Conservation (phyloP, 805 yeast species). For the Metschnikowia reukaufii region DNA sequence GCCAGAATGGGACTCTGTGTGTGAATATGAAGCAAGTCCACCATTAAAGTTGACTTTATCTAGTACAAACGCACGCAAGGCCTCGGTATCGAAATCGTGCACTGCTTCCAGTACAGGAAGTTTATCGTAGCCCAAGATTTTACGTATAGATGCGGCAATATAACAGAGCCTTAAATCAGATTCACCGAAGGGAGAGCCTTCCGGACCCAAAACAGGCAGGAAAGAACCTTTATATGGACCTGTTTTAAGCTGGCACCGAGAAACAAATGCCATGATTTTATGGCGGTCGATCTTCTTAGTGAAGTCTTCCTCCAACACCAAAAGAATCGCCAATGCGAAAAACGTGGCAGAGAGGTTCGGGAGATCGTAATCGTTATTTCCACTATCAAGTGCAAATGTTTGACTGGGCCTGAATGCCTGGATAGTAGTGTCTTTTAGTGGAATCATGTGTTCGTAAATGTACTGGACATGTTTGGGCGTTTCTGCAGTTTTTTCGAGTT, state of each 20-base stretch:
- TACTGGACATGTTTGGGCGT: conserved; percentile 32
- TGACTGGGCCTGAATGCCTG: conserved; percentile 59
- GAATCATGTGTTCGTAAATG: conserved; percentile 48
- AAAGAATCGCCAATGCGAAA: conserved; percentile 62
- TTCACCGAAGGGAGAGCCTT: conserved; percentile 52
- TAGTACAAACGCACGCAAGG: conserved; percentile 37
- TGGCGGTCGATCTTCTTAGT: conserved; percentile 34
- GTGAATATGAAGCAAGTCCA: conserved; percentile 58
- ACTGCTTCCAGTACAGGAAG: conserved; percentile 21
- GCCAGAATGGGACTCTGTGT: conserved; percentile 80
- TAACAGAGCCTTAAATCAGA: conserved; percentile 72
- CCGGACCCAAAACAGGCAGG: conserved; percentile 30
- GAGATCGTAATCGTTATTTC: conserved; percentile 45
- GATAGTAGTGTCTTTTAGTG: conserved; percentile 33
- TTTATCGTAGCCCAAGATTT: conserved; percentile 45
- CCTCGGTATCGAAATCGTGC: conserved; percentile 44
- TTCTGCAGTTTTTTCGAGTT: conserved; percentile 28
- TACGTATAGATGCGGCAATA: conserved; percentile 65
- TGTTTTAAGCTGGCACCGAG: conserved; percentile 51
- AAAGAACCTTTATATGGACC: conserved; percentile 37
- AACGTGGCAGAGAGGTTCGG: conserved; percentile 74
- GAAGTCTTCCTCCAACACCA: conserved; percentile 49
- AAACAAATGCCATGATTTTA: conserved; percentile 57
- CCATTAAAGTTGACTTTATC: conserved; percentile 52
- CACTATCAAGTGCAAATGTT: conserved; percentile 37